phyloP scores from a whole-genome alignment of 163 green algal species.

The Volvox carteri region DNA sequence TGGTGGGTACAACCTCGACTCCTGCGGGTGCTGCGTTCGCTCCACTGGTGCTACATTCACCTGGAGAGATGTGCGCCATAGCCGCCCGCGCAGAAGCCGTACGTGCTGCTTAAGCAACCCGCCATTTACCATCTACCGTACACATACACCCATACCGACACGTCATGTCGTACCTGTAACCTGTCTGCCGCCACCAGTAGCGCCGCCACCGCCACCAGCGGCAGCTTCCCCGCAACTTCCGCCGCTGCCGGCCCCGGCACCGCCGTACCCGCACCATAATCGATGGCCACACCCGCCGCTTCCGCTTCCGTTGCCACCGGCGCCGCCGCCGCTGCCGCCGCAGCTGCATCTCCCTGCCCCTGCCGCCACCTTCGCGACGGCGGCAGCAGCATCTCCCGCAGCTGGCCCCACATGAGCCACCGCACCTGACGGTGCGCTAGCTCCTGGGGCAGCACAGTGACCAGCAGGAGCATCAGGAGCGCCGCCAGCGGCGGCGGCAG shows the following conservation, averaged over 20 bases:
- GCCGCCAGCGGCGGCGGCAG: constrained; percentile 38
- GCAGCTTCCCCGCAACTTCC: constrained; percentile 18
- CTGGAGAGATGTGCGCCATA: too few relatives aligned
- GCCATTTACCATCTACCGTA: too few relatives aligned
- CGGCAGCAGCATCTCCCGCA: constrained; percentile 1
- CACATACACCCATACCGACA: too few relatives aligned
- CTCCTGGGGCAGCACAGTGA: constrained; percentile 11
- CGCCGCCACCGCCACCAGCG: constrained; percentile 37
- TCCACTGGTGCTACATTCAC: too few relatives aligned
- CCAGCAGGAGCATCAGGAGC: constrained; percentile 45
- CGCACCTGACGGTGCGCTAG: neutral
- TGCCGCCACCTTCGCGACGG: neutral
- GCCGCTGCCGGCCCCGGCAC: neutral
- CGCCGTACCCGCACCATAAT: neutral
- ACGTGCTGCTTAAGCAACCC: too few relatives aligned
- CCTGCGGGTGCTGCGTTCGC: too few relatives aligned
- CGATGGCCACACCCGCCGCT: neutral
- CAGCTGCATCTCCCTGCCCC: neutral
- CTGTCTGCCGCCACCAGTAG: neutral
- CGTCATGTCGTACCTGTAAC: constrained; percentile 20
- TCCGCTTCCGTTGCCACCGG: neutral
- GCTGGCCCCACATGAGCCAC: constrained; percentile 18
- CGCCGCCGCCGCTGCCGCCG: neutral
- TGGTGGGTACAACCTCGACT: too few relatives aligned
- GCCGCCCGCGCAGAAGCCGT: too few relatives aligned